These are phyloP conservation scores for Wallacemonas sp. DNA, from an alignment of 208 protist species.

Conservation along the genomic window DNA sequence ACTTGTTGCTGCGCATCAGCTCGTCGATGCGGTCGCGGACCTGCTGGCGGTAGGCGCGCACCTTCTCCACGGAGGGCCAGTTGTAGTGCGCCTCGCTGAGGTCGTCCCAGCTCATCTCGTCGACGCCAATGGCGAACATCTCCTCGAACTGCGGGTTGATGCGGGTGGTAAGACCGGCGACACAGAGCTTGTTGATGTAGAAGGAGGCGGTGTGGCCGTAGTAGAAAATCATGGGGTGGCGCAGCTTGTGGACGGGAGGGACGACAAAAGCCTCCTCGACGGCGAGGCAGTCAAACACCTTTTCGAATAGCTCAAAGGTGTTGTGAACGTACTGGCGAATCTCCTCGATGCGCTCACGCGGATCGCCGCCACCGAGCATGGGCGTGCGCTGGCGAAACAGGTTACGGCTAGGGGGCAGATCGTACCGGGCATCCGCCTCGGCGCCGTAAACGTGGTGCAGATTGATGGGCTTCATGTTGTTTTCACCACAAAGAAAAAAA, in stretches of 20 bases:
- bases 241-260: slow-evolving; percentile 89
- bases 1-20: slow-evolving; percentile 75
- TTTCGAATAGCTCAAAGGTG: slow-evolving; percentile 87
- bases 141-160: slow-evolving; percentile 90
- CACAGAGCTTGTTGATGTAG: slow-evolving; percentile 96
- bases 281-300: slow-evolving; percentile 79
- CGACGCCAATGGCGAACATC: slow-evolving; percentile 95
- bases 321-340: slow-evolving; percentile 91
- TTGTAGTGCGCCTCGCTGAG: slow-evolving; percentile 86
- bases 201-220: slow-evolving; percentile 95
- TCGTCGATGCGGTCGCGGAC: slow-evolving; percentile 80
- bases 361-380: slow-evolving; percentile 52
- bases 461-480: slow-evolving; percentile 46
- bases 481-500: slow-evolving; percentile 19
- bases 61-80: slow-evolving; percentile 87
- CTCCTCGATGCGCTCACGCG: slow-evolving; percentile 68
- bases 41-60: slow-evolving; percentile 87
- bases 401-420: slow-evolving; percentile 43
- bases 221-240: slow-evolving; percentile 97
- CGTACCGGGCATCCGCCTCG: slow-evolving; percentile 47
- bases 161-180: slow-evolving; percentile 77
- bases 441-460: slow-evolving; percentile 51
- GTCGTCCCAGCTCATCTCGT: slow-evolving; percentile 98
- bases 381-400: slow-evolving; percentile 67
- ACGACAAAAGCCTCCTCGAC: slow-evolving; percentile 85